These are phyloP conservation scores for Massarina eburnea DNA, from an alignment of 2,329 filamentous ascomycete genomes.

Conservation along the genomic window DNA sequence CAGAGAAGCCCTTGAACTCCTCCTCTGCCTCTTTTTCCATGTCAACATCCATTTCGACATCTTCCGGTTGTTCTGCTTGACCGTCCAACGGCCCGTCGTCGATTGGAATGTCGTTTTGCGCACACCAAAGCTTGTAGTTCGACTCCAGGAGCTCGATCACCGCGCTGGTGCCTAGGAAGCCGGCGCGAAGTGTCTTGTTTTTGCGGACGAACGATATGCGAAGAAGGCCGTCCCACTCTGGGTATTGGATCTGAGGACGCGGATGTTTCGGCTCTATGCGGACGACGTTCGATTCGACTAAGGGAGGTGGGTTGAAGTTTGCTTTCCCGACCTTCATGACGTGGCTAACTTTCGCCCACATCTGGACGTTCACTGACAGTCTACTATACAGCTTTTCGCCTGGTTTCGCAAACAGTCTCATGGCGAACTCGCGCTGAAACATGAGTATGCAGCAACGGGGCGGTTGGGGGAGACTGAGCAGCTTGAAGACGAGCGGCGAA, in stretches of 20 bases:
- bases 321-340: conserved; percentile 95
- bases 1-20: conserved; percentile 53
- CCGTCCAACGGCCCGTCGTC: conserved; percentile 59
- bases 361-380: conserved; percentile 90
- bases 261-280: conserved; percentile 86
- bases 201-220: conserved; percentile 82
- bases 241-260: conserved; percentile 84
- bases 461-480: conserved; percentile 78
- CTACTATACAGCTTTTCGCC: conserved; percentile 88
- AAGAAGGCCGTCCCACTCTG: conserved; percentile 92
- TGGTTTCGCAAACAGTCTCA: conserved; percentile 83
- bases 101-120: conserved; percentile 77
- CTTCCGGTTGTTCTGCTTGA: conserved; percentile 46
- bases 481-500: conserved; percentile 86
- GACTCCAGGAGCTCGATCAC: conserved; percentile 80
- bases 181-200: conserved; percentile 84
- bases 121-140: conserved; percentile 90
- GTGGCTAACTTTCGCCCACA: conserved; percentile 73
- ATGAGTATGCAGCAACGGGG: conserved; percentile 87
- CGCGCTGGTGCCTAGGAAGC: conserved; percentile 77
- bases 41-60: conserved; percentile 52
- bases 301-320: conserved; percentile 93
- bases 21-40: conserved; percentile 44
- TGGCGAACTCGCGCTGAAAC: conserved; percentile 94
- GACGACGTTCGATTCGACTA: conserved; percentile 89